Evolutionary conservation across 2,329 filamentous ascomycete genomes (phyloP).

Genomic region (Venturiaceae sp.): DNA sequence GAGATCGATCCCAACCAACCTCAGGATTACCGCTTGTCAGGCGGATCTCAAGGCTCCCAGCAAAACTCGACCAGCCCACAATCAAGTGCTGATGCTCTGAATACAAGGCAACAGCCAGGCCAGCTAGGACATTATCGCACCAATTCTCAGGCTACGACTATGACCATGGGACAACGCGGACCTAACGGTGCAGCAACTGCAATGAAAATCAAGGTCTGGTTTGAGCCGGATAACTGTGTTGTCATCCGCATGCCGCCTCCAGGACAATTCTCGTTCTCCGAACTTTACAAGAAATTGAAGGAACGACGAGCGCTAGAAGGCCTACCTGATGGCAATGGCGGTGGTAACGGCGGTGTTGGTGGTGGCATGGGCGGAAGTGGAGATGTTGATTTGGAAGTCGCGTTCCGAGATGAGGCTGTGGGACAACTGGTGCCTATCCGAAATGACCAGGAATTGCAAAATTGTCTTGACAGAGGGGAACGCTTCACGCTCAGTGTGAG

Average conservation of each 20-base stretch:
- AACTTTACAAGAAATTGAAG: slow-evolving; percentile 73
- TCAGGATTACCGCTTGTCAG: slow-evolving; percentile 59
- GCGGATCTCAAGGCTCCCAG: slow-evolving; percentile 32
- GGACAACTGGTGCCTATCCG: slow-evolving; percentile 65
- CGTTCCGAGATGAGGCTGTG: slow-evolving; percentile 76
- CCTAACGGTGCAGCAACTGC: slow-evolving; percentile 13
- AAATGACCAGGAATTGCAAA: slow-evolving; percentile 71
- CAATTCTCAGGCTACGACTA: slow-evolving; percentile 12
- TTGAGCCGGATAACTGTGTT: slow-evolving; percentile 75
- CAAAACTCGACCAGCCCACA: slow-evolving; percentile 17
- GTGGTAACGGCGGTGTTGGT: too few relatives aligned
- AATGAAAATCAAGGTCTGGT: slow-evolving; percentile 91
- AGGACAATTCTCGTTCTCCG: slow-evolving; percentile 61
- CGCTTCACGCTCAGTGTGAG: slow-evolving; percentile 56
- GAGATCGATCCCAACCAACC: slow-evolving; percentile 68
- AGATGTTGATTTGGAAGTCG: slow-evolving; percentile 66
- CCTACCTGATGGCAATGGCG: slow-evolving; percentile 22
- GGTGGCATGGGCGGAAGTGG: too few relatives aligned
- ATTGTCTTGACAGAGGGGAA: slow-evolving; percentile 77
- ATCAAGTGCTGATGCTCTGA: not conserved
- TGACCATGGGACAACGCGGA: slow-evolving; percentile 5
- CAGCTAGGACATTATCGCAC: slow-evolving; percentile 5
- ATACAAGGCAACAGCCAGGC: slow-evolving; percentile 2
- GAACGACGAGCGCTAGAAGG: slow-evolving; percentile 68
- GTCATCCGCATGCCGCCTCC: slow-evolving; percentile 71